A percentile compares a stretch with the other conserved stretches of the same genome.
Evolutionary conservation across 2,329 filamentous ascomycete genomes (phyloP).

Genomic region (Claviceps monticola): DNA sequence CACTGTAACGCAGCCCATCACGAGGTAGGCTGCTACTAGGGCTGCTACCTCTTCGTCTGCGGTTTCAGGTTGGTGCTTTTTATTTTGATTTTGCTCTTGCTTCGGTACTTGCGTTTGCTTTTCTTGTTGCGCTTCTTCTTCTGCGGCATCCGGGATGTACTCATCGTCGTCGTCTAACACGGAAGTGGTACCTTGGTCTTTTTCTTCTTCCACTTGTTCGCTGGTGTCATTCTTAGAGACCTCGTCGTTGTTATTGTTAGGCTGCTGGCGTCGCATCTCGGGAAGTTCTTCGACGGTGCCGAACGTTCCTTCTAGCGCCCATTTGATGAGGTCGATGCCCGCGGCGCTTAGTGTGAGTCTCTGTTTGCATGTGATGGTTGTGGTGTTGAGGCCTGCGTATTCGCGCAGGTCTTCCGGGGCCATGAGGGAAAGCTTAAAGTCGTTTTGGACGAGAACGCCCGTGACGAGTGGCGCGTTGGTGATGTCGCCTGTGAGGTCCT

Average conservation of each 20-base stretch:
- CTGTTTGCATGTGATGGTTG: constrained; percentile 85
- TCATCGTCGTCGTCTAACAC: constrained; percentile 14
- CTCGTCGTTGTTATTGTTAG: constrained; percentile 13
- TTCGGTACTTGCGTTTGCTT: not conserved
- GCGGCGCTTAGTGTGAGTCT: constrained; percentile 77
- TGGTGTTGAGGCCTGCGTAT: constrained; percentile 93
- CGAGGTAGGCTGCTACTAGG: constrained; percentile 43
- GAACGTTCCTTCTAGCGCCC: constrained; percentile 90
- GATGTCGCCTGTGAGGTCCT: constrained; percentile 19
- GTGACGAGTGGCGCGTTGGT: constrained; percentile 47
- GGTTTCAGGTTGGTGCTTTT: constrained; percentile 31
- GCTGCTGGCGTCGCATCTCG: constrained; percentile 29
- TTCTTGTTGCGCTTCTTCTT: constrained; percentile 4
- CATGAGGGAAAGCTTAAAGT: constrained; percentile 96
- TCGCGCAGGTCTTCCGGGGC: constrained; percentile 90
- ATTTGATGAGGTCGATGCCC: constrained; percentile 79
- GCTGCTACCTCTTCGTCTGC: constrained; percentile 51
- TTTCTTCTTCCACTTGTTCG: constrained; percentile 18
- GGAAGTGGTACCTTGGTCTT: constrained; percentile 8
- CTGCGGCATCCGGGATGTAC: constrained; percentile 8
- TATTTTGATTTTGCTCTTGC: not conserved
- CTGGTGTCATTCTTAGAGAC: constrained; percentile 19
- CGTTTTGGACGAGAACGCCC: constrained; percentile 90
- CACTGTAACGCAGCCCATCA: constrained; percentile 89
- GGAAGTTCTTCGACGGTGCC: constrained; percentile 64